Evolutionary conservation across 257 asterid species (phyloP).

Genomic region (Verbena officinalis): DNA sequence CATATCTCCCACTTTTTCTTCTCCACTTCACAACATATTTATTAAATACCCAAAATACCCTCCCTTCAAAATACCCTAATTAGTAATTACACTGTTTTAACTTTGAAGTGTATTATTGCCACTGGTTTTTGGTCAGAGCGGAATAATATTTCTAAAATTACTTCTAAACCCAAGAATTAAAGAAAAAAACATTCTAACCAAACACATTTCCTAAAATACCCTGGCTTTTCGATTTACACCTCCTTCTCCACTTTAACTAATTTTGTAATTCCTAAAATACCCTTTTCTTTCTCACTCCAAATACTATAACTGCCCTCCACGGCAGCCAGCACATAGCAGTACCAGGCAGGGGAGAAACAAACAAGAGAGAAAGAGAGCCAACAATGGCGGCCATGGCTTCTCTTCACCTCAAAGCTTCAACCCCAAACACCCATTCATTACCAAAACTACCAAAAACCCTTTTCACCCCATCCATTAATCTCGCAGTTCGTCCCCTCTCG

Average conservation of each 20-base stretch:
- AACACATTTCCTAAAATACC: too few species aligned
- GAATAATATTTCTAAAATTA: too few species aligned
- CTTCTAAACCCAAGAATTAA: too few species aligned
- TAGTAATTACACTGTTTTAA: too few species aligned
- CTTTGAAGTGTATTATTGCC: too few species aligned
- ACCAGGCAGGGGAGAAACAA: not conserved
- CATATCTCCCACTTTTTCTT: slow-evolving; percentile 20
- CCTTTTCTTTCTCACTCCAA: slow-evolving; percentile 31
- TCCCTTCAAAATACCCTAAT: not conserved
- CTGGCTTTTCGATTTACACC: too few species aligned
- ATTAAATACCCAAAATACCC: slow-evolving; percentile 31
- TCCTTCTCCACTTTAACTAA: not conserved
- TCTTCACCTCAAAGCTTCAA: slow-evolving; percentile 53
- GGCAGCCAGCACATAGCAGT: not conserved
- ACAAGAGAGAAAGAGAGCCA: slow-evolving; percentile 16
- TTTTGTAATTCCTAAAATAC: slow-evolving; percentile 11
- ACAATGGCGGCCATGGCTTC: slow-evolving; percentile 74
- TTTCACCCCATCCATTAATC: slow-evolving; percentile 34
- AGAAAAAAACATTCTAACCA: too few species aligned
- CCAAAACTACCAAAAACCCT: slow-evolving; percentile 45
- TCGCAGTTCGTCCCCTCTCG: slow-evolving; percentile 31
- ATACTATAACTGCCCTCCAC: slow-evolving; percentile 23
- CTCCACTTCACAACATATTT: not conserved
- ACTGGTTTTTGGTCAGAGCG: too few species aligned
- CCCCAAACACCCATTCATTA: slow-evolving; percentile 27